Conservation (phyloP, 2,329 filamentous ascomycete genomes). For the Didymella keratinophila region DNA sequence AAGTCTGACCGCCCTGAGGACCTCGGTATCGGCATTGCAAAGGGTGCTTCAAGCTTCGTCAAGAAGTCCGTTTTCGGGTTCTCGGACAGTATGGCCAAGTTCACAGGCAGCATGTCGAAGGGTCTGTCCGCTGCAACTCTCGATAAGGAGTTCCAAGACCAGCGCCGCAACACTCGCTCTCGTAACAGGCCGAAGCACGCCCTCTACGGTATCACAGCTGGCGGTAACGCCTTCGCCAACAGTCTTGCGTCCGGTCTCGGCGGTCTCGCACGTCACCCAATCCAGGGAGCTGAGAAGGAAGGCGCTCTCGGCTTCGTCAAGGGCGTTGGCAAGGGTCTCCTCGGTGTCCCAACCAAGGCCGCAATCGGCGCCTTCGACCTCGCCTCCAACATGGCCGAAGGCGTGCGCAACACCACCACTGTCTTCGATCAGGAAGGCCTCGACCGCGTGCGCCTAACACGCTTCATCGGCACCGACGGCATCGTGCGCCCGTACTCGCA, state of each 20-base stretch:
- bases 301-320: slow-evolving; percentile 95
- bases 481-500: slow-evolving; percentile 94
- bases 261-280: slow-evolving; percentile 88
- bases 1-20: slow-evolving; percentile 96
- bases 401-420: slow-evolving; percentile 97
- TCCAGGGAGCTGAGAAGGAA: slow-evolving; percentile 96
- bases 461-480: slow-evolving; percentile 90
- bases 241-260: slow-evolving; percentile 94
- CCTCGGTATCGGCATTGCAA: slow-evolving; percentile 92
- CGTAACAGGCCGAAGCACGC: slow-evolving; percentile 97
- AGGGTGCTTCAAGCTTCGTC: slow-evolving; percentile 94
- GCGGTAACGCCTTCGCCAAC: slow-evolving; percentile 92
- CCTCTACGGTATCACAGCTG: slow-evolving; percentile 92
- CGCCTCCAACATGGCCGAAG: slow-evolving; percentile 95
- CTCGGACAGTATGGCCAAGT: slow-evolving; percentile 95
- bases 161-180: slow-evolving; percentile 89
- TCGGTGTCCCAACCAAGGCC: slow-evolving; percentile 95
- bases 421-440: slow-evolving; percentile 96
- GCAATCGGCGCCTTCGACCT: slow-evolving; percentile 97
- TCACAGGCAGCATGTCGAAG: slow-evolving; percentile 96
- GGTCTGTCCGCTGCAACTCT: slow-evolving; percentile 93
- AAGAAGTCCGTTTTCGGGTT: slow-evolving; percentile 99
- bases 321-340: slow-evolving; percentile 91
- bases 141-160: slow-evolving; percentile 98
- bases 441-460: slow-evolving; percentile 90